Base-by-base conservation (phyloP, 1,284 basidiomycete species). In the Malassezia pachydermatis region DNA sequence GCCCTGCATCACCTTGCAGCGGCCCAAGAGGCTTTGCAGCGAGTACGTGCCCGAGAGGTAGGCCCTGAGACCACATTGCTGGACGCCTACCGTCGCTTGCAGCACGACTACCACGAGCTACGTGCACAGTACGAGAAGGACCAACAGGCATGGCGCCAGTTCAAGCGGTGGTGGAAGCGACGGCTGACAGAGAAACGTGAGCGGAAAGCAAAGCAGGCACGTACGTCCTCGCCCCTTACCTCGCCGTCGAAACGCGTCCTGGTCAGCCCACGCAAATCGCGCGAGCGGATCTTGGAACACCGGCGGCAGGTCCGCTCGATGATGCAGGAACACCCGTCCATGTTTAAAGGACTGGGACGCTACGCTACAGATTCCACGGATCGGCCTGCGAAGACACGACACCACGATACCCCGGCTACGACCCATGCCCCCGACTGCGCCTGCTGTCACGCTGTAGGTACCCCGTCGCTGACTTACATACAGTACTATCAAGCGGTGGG, bases 141-240 rank as follows among this genome's bases (percentile, higher is more conserved):
- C 11, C 33, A 20, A 23, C 27, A 46, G 39, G 8, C 23, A 16
- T 52, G 50, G 50, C 45, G 33, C 23, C 41, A 25, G 3, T 52
- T 52, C 23, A 52, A 52, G 50, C 38, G 32, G 10, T 52, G 50
- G 50, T 52, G 50, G 50, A 35, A 38, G 9, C 14, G 24, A 20
- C 17, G 32, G 5, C 19, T 51, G 5, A 20, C 22, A 13, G 37
- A 36, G 17, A 51, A 51, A 24, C 37, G 36, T 22, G 25, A 29
- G 5, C 19, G 19, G 11, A 32, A 34, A n/a, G 14, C 24, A 5
- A 28, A 17, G 23, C 28, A 19, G 29, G 22, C 23, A 24, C 11
- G 20, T 16, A 17, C 14, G 17, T 30, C 28, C 7, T 20, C 28
- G 17, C 5, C 28, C 3, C 5, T 10, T 3, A 5, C 24, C 7